phyloP scores from a whole-genome alignment of 257 asterid species.

The Solanum sejunctum region DNA sequence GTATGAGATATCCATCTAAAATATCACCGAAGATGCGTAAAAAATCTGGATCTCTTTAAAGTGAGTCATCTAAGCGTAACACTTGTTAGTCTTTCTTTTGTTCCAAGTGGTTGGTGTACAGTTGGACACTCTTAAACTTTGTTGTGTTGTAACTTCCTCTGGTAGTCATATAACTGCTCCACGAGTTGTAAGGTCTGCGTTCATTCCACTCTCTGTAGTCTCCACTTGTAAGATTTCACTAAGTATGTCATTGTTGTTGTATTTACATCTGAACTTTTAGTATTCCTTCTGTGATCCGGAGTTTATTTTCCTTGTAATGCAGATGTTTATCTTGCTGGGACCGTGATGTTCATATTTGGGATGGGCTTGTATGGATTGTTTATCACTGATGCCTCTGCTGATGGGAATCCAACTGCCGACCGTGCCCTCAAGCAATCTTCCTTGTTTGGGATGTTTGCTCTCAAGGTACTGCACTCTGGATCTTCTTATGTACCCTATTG shows the following conservation, averaged over 20 bases:
- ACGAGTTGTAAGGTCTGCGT: too few species aligned
- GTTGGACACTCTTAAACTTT: neutral
- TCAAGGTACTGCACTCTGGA: slow-evolving; percentile 34
- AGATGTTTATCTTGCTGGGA: slow-evolving; percentile 93
- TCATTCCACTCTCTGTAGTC: too few species aligned
- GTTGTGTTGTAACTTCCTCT: neutral
- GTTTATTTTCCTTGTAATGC: slow-evolving; percentile 1
- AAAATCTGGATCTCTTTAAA: neutral
- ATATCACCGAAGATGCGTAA: neutral
- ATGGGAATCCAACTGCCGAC: slow-evolving; percentile 33
- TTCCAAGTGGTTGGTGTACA: neutral
- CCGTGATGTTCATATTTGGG: slow-evolving; percentile 90
- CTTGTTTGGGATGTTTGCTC: slow-evolving; percentile 76
- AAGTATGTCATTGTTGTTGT: too few species aligned
- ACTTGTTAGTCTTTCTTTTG: neutral
- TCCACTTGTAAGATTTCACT: too few species aligned
- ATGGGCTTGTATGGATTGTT: slow-evolving; percentile 94
- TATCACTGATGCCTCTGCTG: slow-evolving; percentile 50
- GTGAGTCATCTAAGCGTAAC: neutral
- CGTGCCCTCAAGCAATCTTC: slow-evolving; percentile 87
- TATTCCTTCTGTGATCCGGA: neutral
- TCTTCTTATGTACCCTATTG: neutral
- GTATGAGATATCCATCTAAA: neutral
- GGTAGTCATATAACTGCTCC: too few species aligned
- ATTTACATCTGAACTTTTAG: neutral